phyloP scores from a whole-genome alignment of 2,329 filamentous ascomycete genomes.

The Myrmaecium sp. region DNA sequence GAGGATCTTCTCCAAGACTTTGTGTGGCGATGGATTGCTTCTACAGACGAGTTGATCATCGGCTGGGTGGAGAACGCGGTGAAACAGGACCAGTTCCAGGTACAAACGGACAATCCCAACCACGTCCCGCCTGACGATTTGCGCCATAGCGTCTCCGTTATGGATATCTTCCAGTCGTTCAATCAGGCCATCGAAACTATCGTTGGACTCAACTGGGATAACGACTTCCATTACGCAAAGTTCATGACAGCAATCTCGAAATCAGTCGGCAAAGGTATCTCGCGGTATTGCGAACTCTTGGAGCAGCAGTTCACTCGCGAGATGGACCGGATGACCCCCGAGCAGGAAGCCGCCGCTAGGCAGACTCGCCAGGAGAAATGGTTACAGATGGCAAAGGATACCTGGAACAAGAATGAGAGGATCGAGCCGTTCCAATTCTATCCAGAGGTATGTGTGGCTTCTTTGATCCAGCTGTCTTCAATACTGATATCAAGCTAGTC shows the following conservation, averaged over 20 bases:
- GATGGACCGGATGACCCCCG: slow-evolving; percentile 81
- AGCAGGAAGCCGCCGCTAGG: slow-evolving; percentile 61
- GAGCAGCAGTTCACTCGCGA: slow-evolving; percentile 75
- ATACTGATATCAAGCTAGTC: slow-evolving; percentile 39
- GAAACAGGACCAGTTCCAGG: slow-evolving; percentile 73
- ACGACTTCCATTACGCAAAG: slow-evolving; percentile 82
- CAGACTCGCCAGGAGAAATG: slow-evolving; percentile 84
- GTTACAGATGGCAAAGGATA: slow-evolving; percentile 84
- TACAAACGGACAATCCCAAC: slow-evolving; percentile 47
- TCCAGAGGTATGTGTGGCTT: slow-evolving; percentile 47
- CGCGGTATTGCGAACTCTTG: slow-evolving; percentile 78
- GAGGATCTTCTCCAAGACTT: slow-evolving; percentile 78
- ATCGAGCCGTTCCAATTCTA: slow-evolving; percentile 96
- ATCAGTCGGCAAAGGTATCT: slow-evolving; percentile 65
- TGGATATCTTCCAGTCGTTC: slow-evolving; percentile 88
- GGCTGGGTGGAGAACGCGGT: slow-evolving; percentile 81
- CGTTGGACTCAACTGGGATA: slow-evolving; percentile 74
- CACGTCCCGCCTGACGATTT: slow-evolving; percentile 58
- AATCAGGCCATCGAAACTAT: slow-evolving; percentile 83
- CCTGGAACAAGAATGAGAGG: slow-evolving; percentile 81
- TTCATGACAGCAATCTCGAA: slow-evolving; percentile 93
- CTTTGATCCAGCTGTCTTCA: background rate
- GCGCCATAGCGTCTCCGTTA: slow-evolving; percentile 79
- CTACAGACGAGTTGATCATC: slow-evolving; percentile 62
- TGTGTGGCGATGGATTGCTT: slow-evolving; percentile 86